A percentile compares a stretch with the other conserved stretches of the same genome.
These are phyloP conservation scores for Rossbeevera mucosa DNA, from an alignment of 768 basidiomycete genomes.

Conservation along the genomic window DNA sequence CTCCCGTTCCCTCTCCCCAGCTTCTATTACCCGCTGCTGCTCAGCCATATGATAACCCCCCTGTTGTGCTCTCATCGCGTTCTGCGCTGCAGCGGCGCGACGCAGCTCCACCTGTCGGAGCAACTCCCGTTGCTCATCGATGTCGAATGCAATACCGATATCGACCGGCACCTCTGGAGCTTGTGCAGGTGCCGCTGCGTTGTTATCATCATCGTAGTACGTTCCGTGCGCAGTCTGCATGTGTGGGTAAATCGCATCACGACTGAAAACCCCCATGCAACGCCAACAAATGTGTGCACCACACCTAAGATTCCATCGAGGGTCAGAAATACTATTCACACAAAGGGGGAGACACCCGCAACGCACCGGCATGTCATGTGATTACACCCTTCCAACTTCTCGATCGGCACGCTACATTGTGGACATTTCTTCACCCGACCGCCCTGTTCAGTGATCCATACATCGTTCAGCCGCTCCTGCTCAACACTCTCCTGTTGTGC, in stretches of 20 bases:
- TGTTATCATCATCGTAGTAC: no score
- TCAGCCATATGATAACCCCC: background rate
- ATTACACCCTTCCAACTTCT: conserved; percentile 71
- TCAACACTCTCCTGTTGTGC: conserved; percentile 37
- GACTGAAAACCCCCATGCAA: no score
- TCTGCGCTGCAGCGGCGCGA: background rate
- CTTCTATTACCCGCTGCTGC: background rate
- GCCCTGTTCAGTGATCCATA: conserved; percentile 53
- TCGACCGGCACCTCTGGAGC: no score
- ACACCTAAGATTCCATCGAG: background rate
- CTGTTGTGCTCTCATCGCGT: background rate
- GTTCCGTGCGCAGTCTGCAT: no score
- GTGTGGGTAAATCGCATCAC: no score
- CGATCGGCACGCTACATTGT: conserved; percentile 63
- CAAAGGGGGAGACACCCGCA: background rate
- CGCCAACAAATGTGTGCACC: no score
- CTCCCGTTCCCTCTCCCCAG: background rate
- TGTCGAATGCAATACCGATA: no score
- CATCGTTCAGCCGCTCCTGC: conserved; percentile 48
- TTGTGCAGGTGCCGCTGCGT: no score
- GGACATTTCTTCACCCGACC: conserved; percentile 68
- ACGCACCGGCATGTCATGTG: conserved; percentile 60
- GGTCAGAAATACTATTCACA: no score
- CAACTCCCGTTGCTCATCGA: conserved; percentile 8
- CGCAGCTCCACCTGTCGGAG: conserved; percentile 8